Evolutionary conservation across 2,329 filamentous ascomycete species (phyloP).

Genomic region (Daldinia eschscholtzii): DNA sequence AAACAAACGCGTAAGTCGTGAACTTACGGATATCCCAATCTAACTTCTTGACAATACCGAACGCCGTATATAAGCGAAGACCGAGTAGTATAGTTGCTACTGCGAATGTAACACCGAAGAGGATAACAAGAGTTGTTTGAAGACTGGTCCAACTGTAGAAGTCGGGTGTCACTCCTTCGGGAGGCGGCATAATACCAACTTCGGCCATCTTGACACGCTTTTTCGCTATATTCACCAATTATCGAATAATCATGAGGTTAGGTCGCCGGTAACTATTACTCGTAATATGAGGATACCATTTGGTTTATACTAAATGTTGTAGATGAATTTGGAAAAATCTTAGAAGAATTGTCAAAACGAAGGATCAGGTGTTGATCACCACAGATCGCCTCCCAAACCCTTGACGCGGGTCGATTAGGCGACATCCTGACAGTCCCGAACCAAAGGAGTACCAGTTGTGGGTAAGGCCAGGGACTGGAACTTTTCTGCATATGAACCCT

Average conservation of each 20-base stretch:
- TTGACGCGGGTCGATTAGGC: conserved; percentile 4
- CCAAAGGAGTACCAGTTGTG: neutral
- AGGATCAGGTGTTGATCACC: neutral
- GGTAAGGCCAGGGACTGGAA: neutral
- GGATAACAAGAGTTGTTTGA: conserved; percentile 4
- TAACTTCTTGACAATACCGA: conserved; percentile 17
- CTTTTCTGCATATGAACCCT: conserved; percentile 5
- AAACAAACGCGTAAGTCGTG: neutral
- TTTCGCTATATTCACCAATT: neutral
- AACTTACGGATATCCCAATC: conserved; percentile 24
- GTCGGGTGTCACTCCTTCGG: conserved; percentile 17
- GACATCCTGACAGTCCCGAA: neutral
- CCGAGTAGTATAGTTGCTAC: conserved; percentile 9
- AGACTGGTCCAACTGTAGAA: conserved; percentile 15
- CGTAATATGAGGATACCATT: neutral
- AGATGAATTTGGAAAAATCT: neutral
- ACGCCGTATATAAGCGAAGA: conserved; percentile 15
- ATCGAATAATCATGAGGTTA: neutral
- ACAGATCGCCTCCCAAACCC: neutral
- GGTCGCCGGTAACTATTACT: neutral
- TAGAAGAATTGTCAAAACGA: neutral
- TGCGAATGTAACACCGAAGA: conserved; percentile 9
- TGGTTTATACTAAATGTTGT: conserved; percentile 1
- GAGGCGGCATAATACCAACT: conserved; percentile 20
- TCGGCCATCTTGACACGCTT: conserved; percentile 12